Conservation (phyloP, 192 early-diverging fungal genomes). For the Backusella morwellensis region DNA sequence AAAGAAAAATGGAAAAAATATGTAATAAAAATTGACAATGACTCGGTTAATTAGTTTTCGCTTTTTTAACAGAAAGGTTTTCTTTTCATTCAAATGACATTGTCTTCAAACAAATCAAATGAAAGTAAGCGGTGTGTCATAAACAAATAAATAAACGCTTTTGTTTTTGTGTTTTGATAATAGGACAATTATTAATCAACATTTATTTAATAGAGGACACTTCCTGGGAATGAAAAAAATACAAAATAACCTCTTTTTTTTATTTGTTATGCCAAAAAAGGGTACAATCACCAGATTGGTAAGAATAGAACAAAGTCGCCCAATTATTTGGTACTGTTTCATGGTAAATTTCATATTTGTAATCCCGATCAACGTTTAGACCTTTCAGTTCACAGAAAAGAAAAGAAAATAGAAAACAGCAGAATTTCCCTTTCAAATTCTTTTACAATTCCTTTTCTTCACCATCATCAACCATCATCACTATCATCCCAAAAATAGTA, state of each 20-base stretch:
- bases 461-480: background rate
- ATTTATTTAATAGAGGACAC: background rate
- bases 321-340: background rate
- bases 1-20: background rate
- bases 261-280: background rate
- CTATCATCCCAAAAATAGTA: background rate
- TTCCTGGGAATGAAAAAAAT: background rate
- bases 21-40: background rate
- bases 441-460: background rate
- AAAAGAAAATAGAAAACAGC: background rate
- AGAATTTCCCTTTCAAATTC: background rate
- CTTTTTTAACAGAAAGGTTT: background rate
- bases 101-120: background rate
- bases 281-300: background rate
- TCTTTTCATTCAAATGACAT: background rate
- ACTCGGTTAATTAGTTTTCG: background rate
- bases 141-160: background rate
- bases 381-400: background rate
- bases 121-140: background rate
- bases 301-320: background rate
- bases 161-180: background rate
- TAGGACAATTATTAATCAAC: background rate
- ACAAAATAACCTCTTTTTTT: background rate
- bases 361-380: background rate
- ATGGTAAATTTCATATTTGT: background rate